A percentile compares a stretch with the other conserved stretches of the same genome.
These are phyloP conservation scores for Cyanidium caldarium DNA, from an alignment of 23 red algal genomes.

Conservation along the genomic window DNA sequence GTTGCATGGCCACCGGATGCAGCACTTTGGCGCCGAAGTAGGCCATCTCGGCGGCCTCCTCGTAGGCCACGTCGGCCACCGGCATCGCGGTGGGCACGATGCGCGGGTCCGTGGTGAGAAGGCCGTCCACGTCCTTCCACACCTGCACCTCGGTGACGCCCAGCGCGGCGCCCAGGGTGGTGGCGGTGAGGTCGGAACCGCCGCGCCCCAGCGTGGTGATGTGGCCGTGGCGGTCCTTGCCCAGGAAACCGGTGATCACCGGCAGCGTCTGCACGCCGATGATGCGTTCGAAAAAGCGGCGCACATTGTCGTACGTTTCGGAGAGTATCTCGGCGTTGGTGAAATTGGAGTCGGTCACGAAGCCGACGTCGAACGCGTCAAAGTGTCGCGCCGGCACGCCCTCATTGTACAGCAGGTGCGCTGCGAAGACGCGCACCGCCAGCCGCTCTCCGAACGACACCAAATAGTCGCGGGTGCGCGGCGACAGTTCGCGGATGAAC, in stretches of 20 bases:
- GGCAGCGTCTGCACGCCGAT: constrained; percentile 34
- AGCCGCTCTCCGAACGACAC: constrained; percentile 87
- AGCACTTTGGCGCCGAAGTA: constrained; percentile 97
- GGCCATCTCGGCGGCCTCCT: constrained; percentile 91
- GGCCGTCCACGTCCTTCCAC: constrained; percentile 96
- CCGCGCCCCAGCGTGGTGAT: constrained; percentile 86
- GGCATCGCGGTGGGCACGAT: constrained; percentile 61
- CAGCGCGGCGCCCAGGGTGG: constrained; percentile 60
- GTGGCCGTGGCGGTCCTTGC: constrained; percentile 61
- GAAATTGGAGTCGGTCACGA: constrained; percentile 68
- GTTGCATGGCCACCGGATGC: constrained; percentile 90
- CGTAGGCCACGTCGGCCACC: constrained; percentile 54
- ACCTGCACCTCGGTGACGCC: constrained; percentile 81
- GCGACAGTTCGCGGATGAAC: constrained; percentile 89
- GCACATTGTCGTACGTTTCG: constrained; percentile 27
- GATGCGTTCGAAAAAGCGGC: constrained; percentile 29
- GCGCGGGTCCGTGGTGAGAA: constrained; percentile 77
- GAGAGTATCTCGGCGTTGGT: constrained; percentile 62
- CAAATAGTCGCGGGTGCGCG: constrained; percentile 65
- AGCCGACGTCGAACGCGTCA: constrained; percentile 85
- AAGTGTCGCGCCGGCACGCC: constrained; percentile 33
- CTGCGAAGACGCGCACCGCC: constrained; percentile 80
- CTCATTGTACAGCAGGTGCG: constrained; percentile 65
- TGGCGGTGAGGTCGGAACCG: constrained; percentile 75
- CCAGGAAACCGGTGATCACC: constrained; percentile 93